Percentiles rank a stretch among this genome's conserved stretches.
Evolutionary conservation across 768 basidiomycete species (phyloP).

Genomic region (Calocybe gangraenosa): DNA sequence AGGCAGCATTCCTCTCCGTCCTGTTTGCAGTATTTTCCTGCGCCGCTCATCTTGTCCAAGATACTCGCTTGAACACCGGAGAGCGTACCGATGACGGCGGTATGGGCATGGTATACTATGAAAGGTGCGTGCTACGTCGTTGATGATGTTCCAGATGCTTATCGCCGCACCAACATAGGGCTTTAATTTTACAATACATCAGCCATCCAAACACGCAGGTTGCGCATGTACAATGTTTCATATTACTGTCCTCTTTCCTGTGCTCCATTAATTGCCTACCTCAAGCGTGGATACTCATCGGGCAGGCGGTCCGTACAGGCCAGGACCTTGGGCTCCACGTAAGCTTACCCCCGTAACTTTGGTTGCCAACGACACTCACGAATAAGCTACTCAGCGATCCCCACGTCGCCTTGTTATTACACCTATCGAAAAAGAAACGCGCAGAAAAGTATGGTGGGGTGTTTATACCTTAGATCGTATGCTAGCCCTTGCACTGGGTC

Average conservation of each 20-base stretch:
- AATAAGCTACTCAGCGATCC: slow-evolving; percentile 62
- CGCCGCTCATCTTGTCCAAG: slow-evolving; percentile 74
- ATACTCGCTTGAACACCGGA: slow-evolving; percentile 55
- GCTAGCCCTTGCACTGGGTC: slow-evolving; percentile 86
- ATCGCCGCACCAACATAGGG: slow-evolving; percentile 45
- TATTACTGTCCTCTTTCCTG: slow-evolving; percentile 85
- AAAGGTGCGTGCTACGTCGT: slow-evolving; percentile 52
- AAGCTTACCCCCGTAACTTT: slow-evolving; percentile 27
- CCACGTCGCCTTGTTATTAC: slow-evolving; percentile 68
- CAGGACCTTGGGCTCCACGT: slow-evolving; percentile 93
- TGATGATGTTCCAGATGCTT: slow-evolving; percentile 12
- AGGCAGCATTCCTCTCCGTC: slow-evolving; percentile 76
- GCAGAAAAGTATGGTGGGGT: slow-evolving; percentile 92
- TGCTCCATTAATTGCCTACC: slow-evolving; percentile 92
- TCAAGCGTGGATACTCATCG: slow-evolving; percentile 90
- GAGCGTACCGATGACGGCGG: slow-evolving; percentile 71
- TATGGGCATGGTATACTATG: slow-evolving; percentile 87
- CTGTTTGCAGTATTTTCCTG: slow-evolving; percentile 92
- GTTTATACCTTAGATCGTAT: slow-evolving; percentile 89
- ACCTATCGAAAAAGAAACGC: slow-evolving; percentile 82
- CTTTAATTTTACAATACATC: slow-evolving; percentile 88
- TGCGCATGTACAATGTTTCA: slow-evolving; percentile 86
- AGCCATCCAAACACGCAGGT: slow-evolving; percentile 83
- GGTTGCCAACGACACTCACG: not conserved
- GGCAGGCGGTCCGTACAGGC: slow-evolving; percentile 84